These are phyloP conservation scores for Cyclospora cayetanensis DNA, from an alignment of 169 alveolate genomes.

Conservation along the genomic window DNA sequence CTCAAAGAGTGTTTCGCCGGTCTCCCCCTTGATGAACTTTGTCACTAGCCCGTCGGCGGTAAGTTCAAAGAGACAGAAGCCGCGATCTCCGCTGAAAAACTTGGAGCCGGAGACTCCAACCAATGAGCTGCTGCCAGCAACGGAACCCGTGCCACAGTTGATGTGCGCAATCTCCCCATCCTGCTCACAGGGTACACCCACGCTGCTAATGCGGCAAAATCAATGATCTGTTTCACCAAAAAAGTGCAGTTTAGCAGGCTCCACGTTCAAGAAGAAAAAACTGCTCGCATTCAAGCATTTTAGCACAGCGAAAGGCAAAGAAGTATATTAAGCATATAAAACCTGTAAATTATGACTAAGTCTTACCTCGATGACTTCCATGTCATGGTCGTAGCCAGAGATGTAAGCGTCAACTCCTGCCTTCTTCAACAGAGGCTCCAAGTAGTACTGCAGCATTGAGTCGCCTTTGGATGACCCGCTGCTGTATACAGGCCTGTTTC, in stretches of 20 bases:
- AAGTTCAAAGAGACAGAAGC: slow-evolving; percentile 87
- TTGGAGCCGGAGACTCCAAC: slow-evolving; percentile 76
- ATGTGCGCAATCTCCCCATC: slow-evolving; percentile 75
- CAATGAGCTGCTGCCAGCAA: slow-evolving; percentile 75
- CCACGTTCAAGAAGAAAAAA: no score
- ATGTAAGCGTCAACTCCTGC: slow-evolving; percentile 91
- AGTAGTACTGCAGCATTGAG: slow-evolving; percentile 82
- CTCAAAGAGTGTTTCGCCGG: slow-evolving; percentile 81
- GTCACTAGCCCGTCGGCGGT: slow-evolving; percentile 83
- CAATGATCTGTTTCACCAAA: no score
- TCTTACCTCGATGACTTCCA: slow-evolving; percentile 83
- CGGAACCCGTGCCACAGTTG: slow-evolving; percentile 86
- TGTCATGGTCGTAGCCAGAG: slow-evolving; percentile 89
- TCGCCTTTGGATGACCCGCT: slow-evolving; percentile 91
- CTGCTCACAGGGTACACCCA: no score
- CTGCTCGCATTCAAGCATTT: no score
- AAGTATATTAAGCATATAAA: no score
- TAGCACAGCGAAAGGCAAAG: no score
- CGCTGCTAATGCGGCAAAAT: no score
- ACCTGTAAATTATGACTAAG: no score
- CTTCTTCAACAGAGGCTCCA: slow-evolving; percentile 86
- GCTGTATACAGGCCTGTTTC: slow-evolving; percentile 90
- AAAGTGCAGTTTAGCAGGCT: no score
- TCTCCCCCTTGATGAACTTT: slow-evolving; percentile 81
- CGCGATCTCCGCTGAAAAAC: slow-evolving; percentile 83